Base-by-base conservation (phyloP, 441 rosid genomes). In the Melastoma candidum region DNA sequence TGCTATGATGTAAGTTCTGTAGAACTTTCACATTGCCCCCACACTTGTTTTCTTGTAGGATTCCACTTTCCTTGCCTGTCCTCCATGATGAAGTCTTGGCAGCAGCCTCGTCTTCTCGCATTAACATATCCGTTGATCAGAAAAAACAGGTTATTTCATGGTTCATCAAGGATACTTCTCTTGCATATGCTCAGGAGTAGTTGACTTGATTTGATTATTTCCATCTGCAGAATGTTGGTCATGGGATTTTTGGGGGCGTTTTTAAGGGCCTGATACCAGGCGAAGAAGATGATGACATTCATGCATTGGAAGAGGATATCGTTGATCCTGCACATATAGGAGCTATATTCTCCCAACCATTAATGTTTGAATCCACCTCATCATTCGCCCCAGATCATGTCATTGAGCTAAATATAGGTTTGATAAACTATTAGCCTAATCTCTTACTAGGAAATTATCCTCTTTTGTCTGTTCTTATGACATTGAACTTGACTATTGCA, bases 361-460 rank as follows among this genome's bases (percentile, higher is more conserved):
- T 95, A 36, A 78, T 65, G 72, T 74, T 83, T 63, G 81, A 82
- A 70, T 74, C 90, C 60, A 72, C 79, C 26, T 26, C 49, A 11
- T 62, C 22, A 48, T 44, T 51, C 43, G 25, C 26, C 51, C 46
- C 46, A 0, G 68, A 76, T 52, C 73, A 54, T 49, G 71, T 74
- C 46, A 32, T 78, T 60, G 72, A 84, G 68, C 90, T 87, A 46
- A 74, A 68, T 58, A 84, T 90, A 81, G 97, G 97, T 90, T 65
- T 17, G 41, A 6, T 36, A 36, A 36, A 36, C 41, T 36, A 36
- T 36, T 36, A 36, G 41, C 54, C 65, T 39, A 55, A 54, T 67
- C 71, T 51, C 55, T 63, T 36, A 14, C 58, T 36, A 6, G 8
- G 8, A 36, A 13, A 45, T 58, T 54, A 51, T 55, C 59, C 46